Conservation (phyloP, 2,329 filamentous ascomycete species). For the Fusarium illudens region DNA sequence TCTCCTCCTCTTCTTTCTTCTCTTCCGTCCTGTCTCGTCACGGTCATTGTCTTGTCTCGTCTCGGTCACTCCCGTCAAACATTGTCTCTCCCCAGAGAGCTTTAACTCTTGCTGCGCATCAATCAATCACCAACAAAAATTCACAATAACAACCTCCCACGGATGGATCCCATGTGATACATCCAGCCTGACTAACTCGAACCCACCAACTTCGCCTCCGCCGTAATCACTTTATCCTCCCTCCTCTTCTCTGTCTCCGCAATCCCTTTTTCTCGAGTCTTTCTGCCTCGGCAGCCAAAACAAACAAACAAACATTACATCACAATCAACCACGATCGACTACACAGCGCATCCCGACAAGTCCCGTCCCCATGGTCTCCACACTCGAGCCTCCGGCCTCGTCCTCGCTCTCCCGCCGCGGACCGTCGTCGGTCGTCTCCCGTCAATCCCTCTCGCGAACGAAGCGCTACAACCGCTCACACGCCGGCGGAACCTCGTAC, state of each 20-base stretch:
- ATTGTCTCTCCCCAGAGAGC: too few species aligned
- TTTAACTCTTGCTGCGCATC: too few species aligned
- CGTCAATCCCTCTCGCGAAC: conserved; percentile 66
- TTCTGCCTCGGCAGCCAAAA: conserved; percentile 6
- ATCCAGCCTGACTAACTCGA: conserved; percentile 8
- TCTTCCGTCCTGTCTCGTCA: background rate
- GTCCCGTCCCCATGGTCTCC: conserved; percentile 64
- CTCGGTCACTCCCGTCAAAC: conserved; percentile 1
- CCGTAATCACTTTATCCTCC: conserved; percentile 22
- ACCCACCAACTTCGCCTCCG: conserved; percentile 19
- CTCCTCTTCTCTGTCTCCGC: conserved; percentile 11
- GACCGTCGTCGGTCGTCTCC: conserved; percentile 65
- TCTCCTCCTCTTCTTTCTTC: conserved; percentile 5
- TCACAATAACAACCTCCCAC: conserved; percentile 31
- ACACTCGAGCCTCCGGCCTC: conserved; percentile 61
- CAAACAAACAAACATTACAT: background rate
- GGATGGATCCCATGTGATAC: conserved; percentile 37
- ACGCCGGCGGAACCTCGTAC: conserved; percentile 75
- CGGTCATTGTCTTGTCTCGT: background rate
- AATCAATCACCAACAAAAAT: conserved; percentile 33
- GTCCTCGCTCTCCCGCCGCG: conserved; percentile 65
- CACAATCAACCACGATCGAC: conserved; percentile 9
- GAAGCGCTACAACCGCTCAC: conserved; percentile 82
- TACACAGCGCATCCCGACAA: background rate
- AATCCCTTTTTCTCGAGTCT: conserved; percentile 10